Evolutionary conservation across 2,329 filamentous ascomycete genomes (phyloP).

Genomic region (Dothistroma pini): DNA sequence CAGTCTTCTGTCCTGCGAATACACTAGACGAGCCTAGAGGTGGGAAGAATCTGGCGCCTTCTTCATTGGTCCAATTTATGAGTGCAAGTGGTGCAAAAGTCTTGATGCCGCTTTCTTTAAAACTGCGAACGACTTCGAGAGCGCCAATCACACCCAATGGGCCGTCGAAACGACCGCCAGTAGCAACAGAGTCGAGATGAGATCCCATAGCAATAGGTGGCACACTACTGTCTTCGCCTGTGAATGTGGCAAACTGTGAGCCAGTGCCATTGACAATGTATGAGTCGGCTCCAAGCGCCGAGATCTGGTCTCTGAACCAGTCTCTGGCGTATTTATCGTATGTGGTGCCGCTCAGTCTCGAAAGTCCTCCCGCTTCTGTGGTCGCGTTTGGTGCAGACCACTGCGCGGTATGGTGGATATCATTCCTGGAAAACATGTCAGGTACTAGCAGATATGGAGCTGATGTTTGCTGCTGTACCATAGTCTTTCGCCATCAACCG

Average conservation of each 20-base stretch:
- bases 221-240: conserved; percentile 20
- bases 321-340: conserved; percentile 28
- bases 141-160: conserved; percentile 20
- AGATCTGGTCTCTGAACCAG: conserved; percentile 29
- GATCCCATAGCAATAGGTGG: conserved; percentile 31
- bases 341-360: conserved; percentile 17
- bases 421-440: conserved; percentile 7
- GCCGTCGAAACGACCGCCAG: conserved; percentile 23
- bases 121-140: conserved; percentile 19
- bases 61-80: conserved; percentile 34
- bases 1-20: conserved; percentile 21
- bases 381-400: conserved; percentile 20
- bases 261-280: conserved; percentile 30
- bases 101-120: conserved; percentile 35
- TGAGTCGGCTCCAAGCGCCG: conserved; percentile 22
- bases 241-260: conserved; percentile 26
- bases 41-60: conserved; percentile 26
- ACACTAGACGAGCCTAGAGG: conserved; percentile 22
- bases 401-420: conserved; percentile 21
- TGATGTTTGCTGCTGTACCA: conserved; percentile 8
- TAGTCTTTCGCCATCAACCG: conserved; percentile 15
- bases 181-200: conserved; percentile 22
- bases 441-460: not conserved
- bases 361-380: conserved; percentile 14
- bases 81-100: conserved; percentile 25